Base-by-base conservation (phyloP, 345 rosid genomes). In the Salix purpurea region DNA sequence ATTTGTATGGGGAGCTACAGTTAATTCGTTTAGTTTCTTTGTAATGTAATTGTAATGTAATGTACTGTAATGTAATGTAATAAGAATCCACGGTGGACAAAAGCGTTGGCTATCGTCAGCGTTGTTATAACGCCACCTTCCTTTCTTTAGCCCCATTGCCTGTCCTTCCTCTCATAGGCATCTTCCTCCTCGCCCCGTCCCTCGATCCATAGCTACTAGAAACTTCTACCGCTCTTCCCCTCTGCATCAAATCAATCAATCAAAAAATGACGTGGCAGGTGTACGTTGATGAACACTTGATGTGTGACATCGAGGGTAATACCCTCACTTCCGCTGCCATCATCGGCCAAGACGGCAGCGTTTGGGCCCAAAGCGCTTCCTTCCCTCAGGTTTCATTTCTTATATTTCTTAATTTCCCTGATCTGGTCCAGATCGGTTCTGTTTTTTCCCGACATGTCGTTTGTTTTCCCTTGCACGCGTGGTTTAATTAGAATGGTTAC, bases 241-340 rank as follows among this genome's bases (percentile, higher is more conserved):
- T 18, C 8, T 56, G 46, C 13, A 1, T 58, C 62, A 9, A 12
- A 65, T 67, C 70, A 67, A 67, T 37, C 70, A 34, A 34, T 11
- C 30, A 44, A 23, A 24, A 37, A n/a, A 69, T 77, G 74, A 70
- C 79, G 74, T 77, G 74, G 79, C 74, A 69, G 46, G 15, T 30
- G 23, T 77, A 70, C 34, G 79, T 77, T 7, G 79, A 77, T 42
- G 79, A 77, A 4, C 79, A 77, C 74, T 71, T 77, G 73, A 69
- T 77, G 75, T 77, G 75, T 39, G 75, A 77, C n/a, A 77, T 77
- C 32, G 80, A 77, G 3, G 71, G 75, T 15, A 46, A 71, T 9
- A 69, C 50, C 50, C 80, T 71, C 70, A 42, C 69, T 36, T 48
- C 80, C 10, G 69, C 80, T 37, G 80, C 80, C 24, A 77, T 71